phyloP scores from a whole-genome alignment of 441 rosid species.

The Brassica hybrid region DNA sequence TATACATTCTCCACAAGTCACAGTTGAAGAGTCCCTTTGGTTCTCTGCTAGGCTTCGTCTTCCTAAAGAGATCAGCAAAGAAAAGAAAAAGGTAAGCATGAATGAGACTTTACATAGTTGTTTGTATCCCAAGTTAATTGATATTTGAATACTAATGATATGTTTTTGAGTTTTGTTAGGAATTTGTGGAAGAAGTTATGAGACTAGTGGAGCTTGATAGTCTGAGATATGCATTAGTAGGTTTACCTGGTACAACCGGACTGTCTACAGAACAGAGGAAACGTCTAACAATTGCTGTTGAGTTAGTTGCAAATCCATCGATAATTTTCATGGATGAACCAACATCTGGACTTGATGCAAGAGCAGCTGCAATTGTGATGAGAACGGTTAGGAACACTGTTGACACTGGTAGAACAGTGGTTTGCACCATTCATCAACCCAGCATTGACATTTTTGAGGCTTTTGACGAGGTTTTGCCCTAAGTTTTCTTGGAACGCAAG shows the following conservation, averaged over 20 bases:
- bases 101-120: slow-evolving; percentile 12
- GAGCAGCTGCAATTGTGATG: slow-evolving; percentile 98
- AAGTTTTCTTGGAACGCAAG: slow-evolving; percentile 19
- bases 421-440: slow-evolving; percentile 96
- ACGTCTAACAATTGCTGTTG: slow-evolving; percentile 91
- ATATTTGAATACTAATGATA: slow-evolving; percentile 17
- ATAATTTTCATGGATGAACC: slow-evolving; percentile 98
- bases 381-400: slow-evolving; percentile 94
- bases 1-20: slow-evolving; percentile 97
- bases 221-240: slow-evolving; percentile 79
- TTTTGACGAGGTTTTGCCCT: slow-evolving; percentile 78
- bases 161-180: slow-evolving; percentile 50
- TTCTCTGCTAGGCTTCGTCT: slow-evolving; percentile 88
- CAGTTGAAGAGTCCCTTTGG: slow-evolving; percentile 91
- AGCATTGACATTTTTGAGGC: slow-evolving; percentile 95
- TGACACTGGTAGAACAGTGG: slow-evolving; percentile 95
- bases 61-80: slow-evolving; percentile 76
- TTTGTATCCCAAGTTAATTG: too few species aligned
- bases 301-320: slow-evolving; percentile 96
- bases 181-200: slow-evolving; percentile 96
- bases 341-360: slow-evolving; percentile 95
- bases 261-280: slow-evolving; percentile 96
- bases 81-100: slow-evolving; percentile 57
- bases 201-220: slow-evolving; percentile 82
- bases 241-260: slow-evolving; percentile 84